These are phyloP conservation scores for Globisporangium irregulare DNA, from an alignment of 352 stramenopile species.

Conservation along the genomic window DNA sequence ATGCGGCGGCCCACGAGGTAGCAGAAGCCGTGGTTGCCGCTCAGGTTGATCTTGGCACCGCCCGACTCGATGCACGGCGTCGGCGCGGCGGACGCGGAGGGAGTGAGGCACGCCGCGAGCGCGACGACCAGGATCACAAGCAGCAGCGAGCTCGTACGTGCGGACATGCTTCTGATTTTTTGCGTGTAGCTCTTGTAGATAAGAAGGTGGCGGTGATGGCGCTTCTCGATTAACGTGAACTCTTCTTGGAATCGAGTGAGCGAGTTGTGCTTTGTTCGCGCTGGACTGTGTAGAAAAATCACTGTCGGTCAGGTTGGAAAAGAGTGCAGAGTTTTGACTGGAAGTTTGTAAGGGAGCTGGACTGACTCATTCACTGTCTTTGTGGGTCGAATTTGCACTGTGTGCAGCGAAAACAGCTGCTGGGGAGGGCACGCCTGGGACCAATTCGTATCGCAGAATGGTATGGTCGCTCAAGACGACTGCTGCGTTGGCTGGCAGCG, in stretches of 20 bases:
- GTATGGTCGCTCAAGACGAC: neutral
- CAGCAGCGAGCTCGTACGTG: neutral
- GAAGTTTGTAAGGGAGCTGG: slow-evolving; percentile 1
- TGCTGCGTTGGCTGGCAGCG: neutral
- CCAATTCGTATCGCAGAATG: neutral
- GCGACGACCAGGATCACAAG: neutral
- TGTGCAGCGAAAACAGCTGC: slow-evolving; percentile 14
- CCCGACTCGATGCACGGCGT: slow-evolving; percentile 27
- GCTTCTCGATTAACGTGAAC: no score
- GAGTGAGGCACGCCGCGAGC: neutral
- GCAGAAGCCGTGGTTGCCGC: slow-evolving; percentile 39
- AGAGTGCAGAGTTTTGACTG: slow-evolving; percentile 1
- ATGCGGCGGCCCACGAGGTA: slow-evolving; percentile 48
- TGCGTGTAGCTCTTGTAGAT: neutral
- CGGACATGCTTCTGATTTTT: neutral
- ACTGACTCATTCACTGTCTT: neutral
- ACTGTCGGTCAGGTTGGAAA: neutral
- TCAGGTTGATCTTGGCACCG: slow-evolving; percentile 31
- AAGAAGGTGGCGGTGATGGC: neutral
- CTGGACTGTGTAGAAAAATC: slow-evolving; percentile 7
- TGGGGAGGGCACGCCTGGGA: neutral
- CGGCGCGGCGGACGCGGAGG: neutral
- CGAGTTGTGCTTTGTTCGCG: neutral
- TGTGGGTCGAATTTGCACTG: neutral
- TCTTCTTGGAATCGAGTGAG: neutral